Evolutionary conservation across 2,329 filamentous ascomycete genomes (phyloP), one percentile per base, ranked within the genome.

Genomic region (Colletotrichum tropicale): DNA sequence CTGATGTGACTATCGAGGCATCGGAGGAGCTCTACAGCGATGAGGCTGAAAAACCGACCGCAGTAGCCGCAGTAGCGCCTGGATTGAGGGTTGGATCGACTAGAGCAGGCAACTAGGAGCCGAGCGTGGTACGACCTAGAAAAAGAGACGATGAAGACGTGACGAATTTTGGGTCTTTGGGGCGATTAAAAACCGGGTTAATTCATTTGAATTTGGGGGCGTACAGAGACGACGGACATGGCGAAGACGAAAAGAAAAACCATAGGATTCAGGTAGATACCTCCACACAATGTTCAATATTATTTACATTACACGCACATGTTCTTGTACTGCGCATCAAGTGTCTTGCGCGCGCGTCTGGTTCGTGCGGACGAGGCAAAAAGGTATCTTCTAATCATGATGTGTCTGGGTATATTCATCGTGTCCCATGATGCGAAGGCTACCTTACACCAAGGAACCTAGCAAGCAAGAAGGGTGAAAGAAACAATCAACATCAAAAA

Each of bases 381-480:
- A 21, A 52, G 10, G 43, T 64, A 32, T 18, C 30, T 55, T 71
- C 70, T 75, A 60, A 43, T 75, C 70, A 75, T 73, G 58, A 75
- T 65, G 52, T 75, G 21, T 75, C 24, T 75, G 73, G 73, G 73
- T 75, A 75, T 75, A 75, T 75, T 75, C 56, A 36, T 75, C 64
- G 64, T 75, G 58, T 73, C 70, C 73, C 73, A 65, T 68, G 43
- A 48, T 65, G 64, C 58, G 56, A 65, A 66, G 66, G 32, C 43
- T 68, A 56, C 36, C 70, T 61, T 64, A 36, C 56, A 48, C 64
- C 32, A 30, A 26, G 18, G 34, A 62, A 60, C 56, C 58, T 68
- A 24, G 26, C 6, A 56, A 43, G 36, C 21, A 66, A 66, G 32
- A 55, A 48, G 18, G 56, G 21, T 26, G 55, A 43, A 55, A 26